Evolutionary conservation across 176 grass and related monocot species (phyloP), one percentile per base, ranked within the genome.

Genomic region (Avena insularis): DNA sequence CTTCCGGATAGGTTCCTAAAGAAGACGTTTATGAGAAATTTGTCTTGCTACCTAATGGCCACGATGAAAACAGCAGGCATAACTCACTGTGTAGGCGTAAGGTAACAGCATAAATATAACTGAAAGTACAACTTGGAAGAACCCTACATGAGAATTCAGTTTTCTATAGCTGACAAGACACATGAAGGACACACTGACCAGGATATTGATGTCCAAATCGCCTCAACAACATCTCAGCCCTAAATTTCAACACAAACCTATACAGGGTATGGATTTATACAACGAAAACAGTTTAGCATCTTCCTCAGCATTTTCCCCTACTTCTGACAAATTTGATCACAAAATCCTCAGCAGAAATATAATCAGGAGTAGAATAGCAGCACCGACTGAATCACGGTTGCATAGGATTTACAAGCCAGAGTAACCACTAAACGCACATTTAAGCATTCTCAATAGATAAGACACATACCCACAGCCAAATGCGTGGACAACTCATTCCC

Each of bases 1-100:
- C 80, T 87, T 91, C 59, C 96, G 90, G 62, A 98, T 98, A 65
- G 96, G 93, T 92, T 92, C 90, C 92, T 98, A 38, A 78, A 73
- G 27, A 88, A 84, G 61, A 90, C 27, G 55, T 75, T 77, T 78
- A 57, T 38, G 29, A 71, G 64, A 23, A 77, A 83, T 61, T 20
- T 60, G 19, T 49, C 36, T 38, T 12, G 38, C 49, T 66, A 75
- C 29, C 35, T 58, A 4, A 3, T 48, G 60, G 71, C 3, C 12
- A 78, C 35, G 10, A 9, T 36, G 21, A 46, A 38, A 62, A 62
- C 31, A 85, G 14, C 76, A 47, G 36, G 9, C 36, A 79, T 65
- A 49, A 33, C 48, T 56, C 77, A 66, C 46, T 54, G 11, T 20
- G 21, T 7, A 35, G 40, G 61, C 27, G 57, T 15, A 36, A 65